Conservation (phyloP, 805 yeast species). For the Alloascoidea africana region DNA sequence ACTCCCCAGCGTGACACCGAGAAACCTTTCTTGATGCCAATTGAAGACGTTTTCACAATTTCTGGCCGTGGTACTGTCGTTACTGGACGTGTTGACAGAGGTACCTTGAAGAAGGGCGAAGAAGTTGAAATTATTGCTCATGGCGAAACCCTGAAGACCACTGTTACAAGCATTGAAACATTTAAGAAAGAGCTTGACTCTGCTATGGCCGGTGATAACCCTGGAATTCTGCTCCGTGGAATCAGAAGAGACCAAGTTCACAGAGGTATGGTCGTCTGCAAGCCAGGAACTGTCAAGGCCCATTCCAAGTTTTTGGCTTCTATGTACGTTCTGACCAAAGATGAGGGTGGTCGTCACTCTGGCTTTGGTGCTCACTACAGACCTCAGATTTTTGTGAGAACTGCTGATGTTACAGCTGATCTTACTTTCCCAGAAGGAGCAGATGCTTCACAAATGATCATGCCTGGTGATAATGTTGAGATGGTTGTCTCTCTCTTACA, state of each 20-base stretch:
- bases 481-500: slow-evolving; percentile 81
- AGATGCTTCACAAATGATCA: slow-evolving; percentile 80
- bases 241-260: slow-evolving; percentile 91
- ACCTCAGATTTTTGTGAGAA: slow-evolving; percentile 94
- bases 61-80: slow-evolving; percentile 99
- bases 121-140: slow-evolving; percentile 94
- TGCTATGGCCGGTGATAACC: slow-evolving; percentile 98
- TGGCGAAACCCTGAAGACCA: slow-evolving; percentile 75
- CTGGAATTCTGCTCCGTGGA: slow-evolving; percentile 96
- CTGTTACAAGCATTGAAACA: slow-evolving; percentile 98
- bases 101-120: slow-evolving; percentile 94
- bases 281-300: slow-evolving; percentile 83
- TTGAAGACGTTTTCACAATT: slow-evolving; percentile 94
- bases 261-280: slow-evolving; percentile 96
- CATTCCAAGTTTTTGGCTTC: slow-evolving; percentile 92
- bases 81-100: slow-evolving; percentile 98
- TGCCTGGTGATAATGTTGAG: slow-evolving; percentile 98
- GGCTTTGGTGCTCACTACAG: slow-evolving; percentile 95
- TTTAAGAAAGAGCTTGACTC: slow-evolving; percentile 96
- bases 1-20: slow-evolving; percentile 94
- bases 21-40: slow-evolving; percentile 92
- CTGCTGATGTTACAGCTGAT: slow-evolving; percentile 87
- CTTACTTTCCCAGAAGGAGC: slow-evolving; percentile 77
- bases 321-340: slow-evolving; percentile 81
- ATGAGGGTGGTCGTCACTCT: slow-evolving; percentile 99